Evolutionary conservation across 208 protist genomes (phyloP).

Genomic region (Acanthamoeba rhysodes): DNA sequence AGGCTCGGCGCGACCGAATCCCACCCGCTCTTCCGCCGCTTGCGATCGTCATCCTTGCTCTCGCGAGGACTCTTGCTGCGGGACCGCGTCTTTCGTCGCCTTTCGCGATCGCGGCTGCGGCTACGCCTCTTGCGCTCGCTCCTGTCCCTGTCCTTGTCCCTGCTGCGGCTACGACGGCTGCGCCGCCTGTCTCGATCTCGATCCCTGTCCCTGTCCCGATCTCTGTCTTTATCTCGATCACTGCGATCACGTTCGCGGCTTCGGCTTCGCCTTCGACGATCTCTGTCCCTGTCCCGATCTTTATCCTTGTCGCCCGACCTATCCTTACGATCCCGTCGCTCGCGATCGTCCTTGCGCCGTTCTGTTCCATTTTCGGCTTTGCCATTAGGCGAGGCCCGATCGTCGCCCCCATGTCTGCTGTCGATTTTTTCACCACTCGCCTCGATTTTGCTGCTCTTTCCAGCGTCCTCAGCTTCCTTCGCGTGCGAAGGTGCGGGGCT

Average conservation of each 20-base stretch:
- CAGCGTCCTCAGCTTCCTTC: no score
- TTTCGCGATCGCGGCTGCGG: conserved; percentile 22
- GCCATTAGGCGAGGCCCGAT: no score
- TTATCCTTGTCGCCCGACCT: neutral
- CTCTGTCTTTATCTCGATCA: neutral
- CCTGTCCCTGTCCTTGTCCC: conserved; percentile 32
- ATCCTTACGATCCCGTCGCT: neutral
- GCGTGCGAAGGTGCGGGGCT: no score
- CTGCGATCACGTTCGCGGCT: neutral
- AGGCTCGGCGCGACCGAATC: neutral
- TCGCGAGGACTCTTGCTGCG: conserved; percentile 4
- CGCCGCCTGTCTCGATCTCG: neutral
- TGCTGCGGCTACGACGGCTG: neutral
- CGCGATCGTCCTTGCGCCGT: no score
- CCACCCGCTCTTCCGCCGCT: conserved; percentile 61
- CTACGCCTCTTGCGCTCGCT: conserved; percentile 1
- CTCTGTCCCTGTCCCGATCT: conserved; percentile 27
- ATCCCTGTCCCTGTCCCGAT: conserved; percentile 18
- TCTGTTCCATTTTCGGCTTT: no score
- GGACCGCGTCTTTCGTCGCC: neutral
- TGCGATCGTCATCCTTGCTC: neutral
- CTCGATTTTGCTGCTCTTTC: no score
- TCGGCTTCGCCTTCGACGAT: neutral
- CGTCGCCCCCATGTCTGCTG: no score
- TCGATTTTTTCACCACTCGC: no score